Evolutionary conservation across 441 rosid genomes (phyloP).

Genomic region (Caryocar brasiliense): DNA sequence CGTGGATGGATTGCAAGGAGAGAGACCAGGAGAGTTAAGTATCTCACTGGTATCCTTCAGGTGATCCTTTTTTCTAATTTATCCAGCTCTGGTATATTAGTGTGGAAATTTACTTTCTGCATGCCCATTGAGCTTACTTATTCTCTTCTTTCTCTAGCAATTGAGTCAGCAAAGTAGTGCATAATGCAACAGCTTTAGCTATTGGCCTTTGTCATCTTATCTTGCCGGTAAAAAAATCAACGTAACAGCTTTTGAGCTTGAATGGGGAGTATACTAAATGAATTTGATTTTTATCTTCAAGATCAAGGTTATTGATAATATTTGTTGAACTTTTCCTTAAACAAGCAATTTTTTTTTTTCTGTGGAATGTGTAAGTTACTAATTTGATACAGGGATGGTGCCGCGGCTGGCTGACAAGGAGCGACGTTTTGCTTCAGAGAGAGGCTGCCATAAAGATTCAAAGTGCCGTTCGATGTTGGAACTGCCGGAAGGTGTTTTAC

Average conservation of each 20-base stretch:
- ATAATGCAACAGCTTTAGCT: background rate
- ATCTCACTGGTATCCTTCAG: slow-evolving; percentile 38
- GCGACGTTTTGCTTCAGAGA: slow-evolving; percentile 26
- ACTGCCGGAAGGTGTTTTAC: slow-evolving; percentile 18
- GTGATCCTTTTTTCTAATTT: slow-evolving; percentile 11
- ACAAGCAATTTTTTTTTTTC: too few species aligned
- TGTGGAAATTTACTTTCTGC: too few species aligned
- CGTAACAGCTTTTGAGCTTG: background rate
- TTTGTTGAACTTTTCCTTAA: too few species aligned
- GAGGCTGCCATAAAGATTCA: slow-evolving; percentile 42
- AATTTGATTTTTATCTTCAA: too few species aligned
- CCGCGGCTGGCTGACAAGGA: slow-evolving; percentile 59
- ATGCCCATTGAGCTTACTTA: too few species aligned
- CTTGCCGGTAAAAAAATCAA: background rate
- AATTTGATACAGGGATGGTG: slow-evolving; percentile 33
- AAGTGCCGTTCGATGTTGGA: slow-evolving; percentile 25
- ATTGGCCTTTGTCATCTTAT: background rate
- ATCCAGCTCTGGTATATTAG: too few species aligned
- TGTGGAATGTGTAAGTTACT: background rate
- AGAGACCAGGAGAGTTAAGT: slow-evolving; percentile 15
- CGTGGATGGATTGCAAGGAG: slow-evolving; percentile 52
- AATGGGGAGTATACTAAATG: background rate
- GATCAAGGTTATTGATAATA: too few species aligned
- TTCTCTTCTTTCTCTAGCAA: too few species aligned
- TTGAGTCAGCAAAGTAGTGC: too few species aligned